Evolutionary conservation across 164 flowering plant species (phyloP).

Genomic region (Kalanchoe fedtschenkoi): DNA sequence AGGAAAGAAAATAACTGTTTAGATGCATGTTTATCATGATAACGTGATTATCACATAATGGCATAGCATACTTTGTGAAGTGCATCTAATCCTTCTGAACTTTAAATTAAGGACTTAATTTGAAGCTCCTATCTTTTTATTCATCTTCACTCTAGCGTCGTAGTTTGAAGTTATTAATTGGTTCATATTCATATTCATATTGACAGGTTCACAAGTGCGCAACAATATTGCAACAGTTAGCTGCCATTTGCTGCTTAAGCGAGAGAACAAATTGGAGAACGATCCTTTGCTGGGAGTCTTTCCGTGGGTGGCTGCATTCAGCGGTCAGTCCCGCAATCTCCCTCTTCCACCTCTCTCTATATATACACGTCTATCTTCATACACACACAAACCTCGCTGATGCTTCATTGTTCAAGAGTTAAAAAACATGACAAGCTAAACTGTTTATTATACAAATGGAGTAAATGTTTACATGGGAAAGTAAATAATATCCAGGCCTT

Average conservation of each 20-base stretch:
- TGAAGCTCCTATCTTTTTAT: too few species aligned
- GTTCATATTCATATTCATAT: constrained; percentile 5
- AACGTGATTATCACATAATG: background rate
- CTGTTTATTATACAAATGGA: too few species aligned
- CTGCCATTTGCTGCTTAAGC: constrained; percentile 76
- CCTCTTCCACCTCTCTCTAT: too few species aligned
- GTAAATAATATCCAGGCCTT: too few species aligned
- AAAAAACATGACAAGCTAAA: background rate
- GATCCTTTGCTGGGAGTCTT: constrained; percentile 61
- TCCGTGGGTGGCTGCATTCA: constrained; percentile 67
- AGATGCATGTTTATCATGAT: background rate
- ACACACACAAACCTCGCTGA: background rate
- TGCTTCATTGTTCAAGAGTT: background rate
- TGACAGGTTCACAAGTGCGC: constrained; percentile 87
- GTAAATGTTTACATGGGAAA: too few species aligned
- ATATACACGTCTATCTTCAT: background rate
- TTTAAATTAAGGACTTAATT: too few species aligned
- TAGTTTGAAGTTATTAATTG: background rate
- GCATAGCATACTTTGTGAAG: too few species aligned
- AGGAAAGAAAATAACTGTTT: too few species aligned
- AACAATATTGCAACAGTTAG: constrained; percentile 82
- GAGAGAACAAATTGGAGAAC: constrained; percentile 66
- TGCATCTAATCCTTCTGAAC: too few species aligned
- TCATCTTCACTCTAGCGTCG: background rate
- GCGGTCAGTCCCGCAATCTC: constrained; percentile 51